Percentiles rank a stretch among this genome's conserved stretches.
These are phyloP conservation scores for Euphorbia celastroides DNA, from an alignment of 441 rosid species.

Conservation along the genomic window DNA sequence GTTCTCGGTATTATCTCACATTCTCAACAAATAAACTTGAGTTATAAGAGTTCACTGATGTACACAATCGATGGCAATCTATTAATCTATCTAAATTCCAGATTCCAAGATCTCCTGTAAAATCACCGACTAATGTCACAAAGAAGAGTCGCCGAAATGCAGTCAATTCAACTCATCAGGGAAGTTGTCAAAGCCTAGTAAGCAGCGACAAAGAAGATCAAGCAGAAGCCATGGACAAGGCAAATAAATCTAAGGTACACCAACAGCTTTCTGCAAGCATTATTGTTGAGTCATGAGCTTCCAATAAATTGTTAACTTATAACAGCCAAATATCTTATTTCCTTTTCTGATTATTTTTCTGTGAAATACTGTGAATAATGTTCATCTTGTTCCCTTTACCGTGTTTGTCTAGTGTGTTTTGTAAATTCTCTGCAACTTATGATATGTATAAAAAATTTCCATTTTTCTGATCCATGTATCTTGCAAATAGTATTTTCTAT, in stretches of 20 bases:
- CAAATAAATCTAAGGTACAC: constrained; percentile 21
- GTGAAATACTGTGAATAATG: constrained; percentile 24
- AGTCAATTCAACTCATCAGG: constrained; percentile 27
- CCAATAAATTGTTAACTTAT: constrained; percentile 33
- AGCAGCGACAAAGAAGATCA: constrained; percentile 25
- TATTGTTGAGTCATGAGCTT: constrained; percentile 28
- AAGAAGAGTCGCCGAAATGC: constrained; percentile 58
- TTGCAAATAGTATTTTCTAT: neutral
- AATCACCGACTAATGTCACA: constrained; percentile 85
- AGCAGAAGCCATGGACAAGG: constrained; percentile 26
- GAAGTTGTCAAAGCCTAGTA: constrained; percentile 31
- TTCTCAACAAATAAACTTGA: neutral
- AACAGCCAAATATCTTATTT: constrained; percentile 24
- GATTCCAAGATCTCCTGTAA: constrained; percentile 94
- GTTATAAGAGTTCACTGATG: no score
- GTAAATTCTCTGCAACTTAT: constrained; percentile 62
- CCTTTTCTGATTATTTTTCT: constrained; percentile 20
- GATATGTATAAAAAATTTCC: constrained; percentile 26
- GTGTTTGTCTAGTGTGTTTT: constrained; percentile 38
- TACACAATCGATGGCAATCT: constrained; percentile 9
- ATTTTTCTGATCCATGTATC: no score
- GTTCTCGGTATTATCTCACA: constrained; percentile 4
- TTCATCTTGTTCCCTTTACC: constrained; percentile 27
- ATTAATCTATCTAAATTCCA: constrained; percentile 27
- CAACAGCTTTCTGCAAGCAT: no score